Evolutionary conservation across 768 basidiomycete species (phyloP).

Genomic region (Floccularia luteovirens): DNA sequence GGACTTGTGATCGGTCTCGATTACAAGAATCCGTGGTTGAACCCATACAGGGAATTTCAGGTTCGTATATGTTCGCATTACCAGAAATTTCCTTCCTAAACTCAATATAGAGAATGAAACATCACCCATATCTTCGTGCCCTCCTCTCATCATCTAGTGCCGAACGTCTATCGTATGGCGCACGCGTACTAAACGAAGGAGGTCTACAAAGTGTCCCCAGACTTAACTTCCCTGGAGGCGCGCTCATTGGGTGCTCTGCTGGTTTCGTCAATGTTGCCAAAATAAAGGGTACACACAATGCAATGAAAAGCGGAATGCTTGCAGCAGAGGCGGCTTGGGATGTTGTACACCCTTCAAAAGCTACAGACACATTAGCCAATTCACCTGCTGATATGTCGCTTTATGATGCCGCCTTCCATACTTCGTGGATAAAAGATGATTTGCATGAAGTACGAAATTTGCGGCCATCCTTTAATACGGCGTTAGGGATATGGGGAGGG

Average conservation of each 20-base stretch:
- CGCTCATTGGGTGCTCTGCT: conserved; percentile 90
- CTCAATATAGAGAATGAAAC: conserved; percentile 65
- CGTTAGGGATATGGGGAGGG: conserved; percentile 80
- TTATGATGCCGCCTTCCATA: conserved; percentile 63
- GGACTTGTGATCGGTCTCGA: conserved; percentile 93
- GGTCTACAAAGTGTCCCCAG: conserved; percentile 86
- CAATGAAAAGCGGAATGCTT: conserved; percentile 98
- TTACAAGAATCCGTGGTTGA: conserved; percentile 89
- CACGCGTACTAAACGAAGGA: conserved; percentile 86
- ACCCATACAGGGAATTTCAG: conserved; percentile 91
- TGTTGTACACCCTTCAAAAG: conserved; percentile 33
- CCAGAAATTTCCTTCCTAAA: conserved; percentile 1
- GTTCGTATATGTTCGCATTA: conserved; percentile 28
- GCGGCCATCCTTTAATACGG: conserved; percentile 79
- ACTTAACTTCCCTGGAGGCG: conserved; percentile 88
- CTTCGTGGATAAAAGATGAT: conserved; percentile 83
- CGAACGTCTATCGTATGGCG: conserved; percentile 83
- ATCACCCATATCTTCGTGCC: conserved; percentile 86
- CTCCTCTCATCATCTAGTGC: conserved; percentile 63
- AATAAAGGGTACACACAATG: conserved; percentile 98
- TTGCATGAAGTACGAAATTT: conserved; percentile 88
- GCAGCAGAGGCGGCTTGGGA: conserved; percentile 86
- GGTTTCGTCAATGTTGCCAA: conserved; percentile 96
- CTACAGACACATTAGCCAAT: conserved; percentile 6
- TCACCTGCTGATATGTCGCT: conserved; percentile 52